These are phyloP conservation scores for Calonectria pauciramosa DNA, from an alignment of 2,329 filamentous ascomycete species.

Conservation along the genomic window DNA sequence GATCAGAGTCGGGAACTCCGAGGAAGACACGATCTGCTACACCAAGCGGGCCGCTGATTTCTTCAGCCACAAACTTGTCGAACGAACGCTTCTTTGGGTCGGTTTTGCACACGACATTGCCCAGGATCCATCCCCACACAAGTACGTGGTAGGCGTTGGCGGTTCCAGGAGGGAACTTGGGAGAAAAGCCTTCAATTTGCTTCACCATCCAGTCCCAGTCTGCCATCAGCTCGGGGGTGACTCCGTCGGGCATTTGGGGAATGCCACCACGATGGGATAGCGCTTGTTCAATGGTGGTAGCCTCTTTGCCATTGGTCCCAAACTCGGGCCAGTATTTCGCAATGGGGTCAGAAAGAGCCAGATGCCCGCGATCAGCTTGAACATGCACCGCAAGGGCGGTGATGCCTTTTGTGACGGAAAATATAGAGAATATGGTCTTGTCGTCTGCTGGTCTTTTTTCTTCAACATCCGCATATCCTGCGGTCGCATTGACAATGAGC, in stretches of 20 bases:
- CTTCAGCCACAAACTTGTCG: constrained; percentile 13
- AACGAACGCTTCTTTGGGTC: constrained; percentile 20
- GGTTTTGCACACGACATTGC: constrained; percentile 21
- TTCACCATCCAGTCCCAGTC: constrained; percentile 28
- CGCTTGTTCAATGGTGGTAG: constrained; percentile 6
- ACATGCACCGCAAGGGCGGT: neutral
- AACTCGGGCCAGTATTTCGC: constrained; percentile 36
- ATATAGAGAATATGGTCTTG: neutral
- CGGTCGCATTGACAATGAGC: neutral
- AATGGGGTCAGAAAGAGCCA: neutral
- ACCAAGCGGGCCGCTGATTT: constrained; percentile 18
- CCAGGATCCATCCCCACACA: constrained; percentile 23
- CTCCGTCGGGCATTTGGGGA: constrained; percentile 23
- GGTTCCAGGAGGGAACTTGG: constrained; percentile 21
- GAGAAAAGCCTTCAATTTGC: constrained; percentile 3
- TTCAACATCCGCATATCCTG: neutral
- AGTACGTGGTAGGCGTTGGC: constrained; percentile 28
- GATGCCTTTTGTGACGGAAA: neutral
- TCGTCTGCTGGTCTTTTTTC: neutral
- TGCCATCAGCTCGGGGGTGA: constrained; percentile 21
- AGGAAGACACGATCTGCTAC: constrained; percentile 1
- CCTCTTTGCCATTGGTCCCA: constrained; percentile 27
- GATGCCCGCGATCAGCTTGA: neutral
- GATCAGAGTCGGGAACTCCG: constrained; percentile 18
- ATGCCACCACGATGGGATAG: constrained; percentile 29